Evolutionary conservation across 2,329 filamentous ascomycete species (phyloP).

Genomic region (Chrysoporthe puriensis): DNA sequence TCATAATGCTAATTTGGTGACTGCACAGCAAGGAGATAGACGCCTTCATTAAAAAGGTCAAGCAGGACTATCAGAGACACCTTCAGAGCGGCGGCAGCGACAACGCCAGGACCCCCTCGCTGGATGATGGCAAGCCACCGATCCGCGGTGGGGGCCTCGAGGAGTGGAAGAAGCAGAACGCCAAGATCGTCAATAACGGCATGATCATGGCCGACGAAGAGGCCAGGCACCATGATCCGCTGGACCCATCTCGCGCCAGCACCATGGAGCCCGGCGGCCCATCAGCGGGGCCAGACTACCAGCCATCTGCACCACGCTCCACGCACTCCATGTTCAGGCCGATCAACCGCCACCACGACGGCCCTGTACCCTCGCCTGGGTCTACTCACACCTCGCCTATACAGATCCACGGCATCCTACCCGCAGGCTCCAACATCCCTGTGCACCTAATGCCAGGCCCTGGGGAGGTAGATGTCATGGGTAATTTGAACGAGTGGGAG

Average conservation of each 20-base stretch:
- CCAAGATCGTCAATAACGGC: constrained; percentile 49
- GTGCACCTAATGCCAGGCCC: neutral
- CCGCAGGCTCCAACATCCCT: constrained; percentile 6
- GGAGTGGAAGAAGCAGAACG: constrained; percentile 52
- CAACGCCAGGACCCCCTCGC: constrained; percentile 11
- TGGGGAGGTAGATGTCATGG: constrained; percentile 3
- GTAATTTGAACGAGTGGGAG: constrained; percentile 28
- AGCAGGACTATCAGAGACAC: constrained; percentile 49
- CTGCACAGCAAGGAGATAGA: constrained; percentile 48
- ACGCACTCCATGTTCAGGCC: constrained; percentile 43
- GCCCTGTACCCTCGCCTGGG: neutral
- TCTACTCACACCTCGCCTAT: constrained; percentile 42
- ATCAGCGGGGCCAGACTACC: constrained; percentile 23
- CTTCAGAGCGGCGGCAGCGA: constrained; percentile 32
- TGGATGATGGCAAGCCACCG: constrained; percentile 40
- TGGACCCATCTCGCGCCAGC: constrained; percentile 36
- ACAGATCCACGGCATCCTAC: constrained; percentile 20
- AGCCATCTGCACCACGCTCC: constrained; percentile 35
- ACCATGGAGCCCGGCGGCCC: constrained; percentile 36
- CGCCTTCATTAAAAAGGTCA: constrained; percentile 55
- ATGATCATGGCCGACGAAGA: constrained; percentile 42
- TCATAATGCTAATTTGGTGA: neutral
- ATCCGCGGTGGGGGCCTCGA: constrained; percentile 58
- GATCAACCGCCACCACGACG: constrained; percentile 38
- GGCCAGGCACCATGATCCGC: constrained; percentile 26